Evolutionary conservation across 1,284 basidiomycete species (phyloP).

Genomic region (Puccinia horiana): DNA sequence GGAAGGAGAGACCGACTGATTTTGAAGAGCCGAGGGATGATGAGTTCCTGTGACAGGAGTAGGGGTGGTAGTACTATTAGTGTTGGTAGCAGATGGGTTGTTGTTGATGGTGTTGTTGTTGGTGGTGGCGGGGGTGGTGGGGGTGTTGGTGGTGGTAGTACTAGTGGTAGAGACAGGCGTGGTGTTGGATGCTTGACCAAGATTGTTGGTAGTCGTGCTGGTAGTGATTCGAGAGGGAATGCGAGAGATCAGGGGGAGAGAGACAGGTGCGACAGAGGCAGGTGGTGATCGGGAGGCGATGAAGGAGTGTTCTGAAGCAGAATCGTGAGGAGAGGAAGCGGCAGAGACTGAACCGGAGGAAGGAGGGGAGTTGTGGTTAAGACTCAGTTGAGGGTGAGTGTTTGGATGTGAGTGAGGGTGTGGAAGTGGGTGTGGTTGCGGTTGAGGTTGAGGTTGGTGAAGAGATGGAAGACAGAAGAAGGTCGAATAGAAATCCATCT

Average conservation of each 20-base stretch:
- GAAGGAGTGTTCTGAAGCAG: conserved; percentile 17
- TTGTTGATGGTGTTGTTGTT: background rate
- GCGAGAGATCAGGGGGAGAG: conserved; percentile 32
- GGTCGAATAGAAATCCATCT: conserved; percentile 46
- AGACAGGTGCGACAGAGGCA: background rate
- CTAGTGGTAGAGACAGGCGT: background rate
- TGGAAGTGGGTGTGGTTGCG: background rate
- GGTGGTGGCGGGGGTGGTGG: background rate
- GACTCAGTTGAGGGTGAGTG: background rate
- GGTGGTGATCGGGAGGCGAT: background rate
- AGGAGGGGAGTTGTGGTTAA: background rate
- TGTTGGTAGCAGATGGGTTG: conserved; percentile 3
- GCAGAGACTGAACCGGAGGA: background rate
- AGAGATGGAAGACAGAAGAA: conserved; percentile 38
- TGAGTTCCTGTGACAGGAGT: conserved; percentile 1
- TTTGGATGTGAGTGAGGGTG: background rate
- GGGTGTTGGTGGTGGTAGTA: background rate
- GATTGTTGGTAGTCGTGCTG: background rate
- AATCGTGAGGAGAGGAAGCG: background rate
- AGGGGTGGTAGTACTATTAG: conserved; percentile 32
- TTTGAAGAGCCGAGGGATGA: conserved; percentile 15
- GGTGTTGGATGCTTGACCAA: background rate
- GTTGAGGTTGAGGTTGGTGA: background rate
- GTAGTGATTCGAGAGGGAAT: conserved; percentile 37
- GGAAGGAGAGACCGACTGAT: background rate